A percentile compares a stretch with the other conserved stretches of the same genome.
Evolutionary conservation across 78 protist genomes (phyloP).

Genomic region (Dictyostelium brefeldianum): DNA sequence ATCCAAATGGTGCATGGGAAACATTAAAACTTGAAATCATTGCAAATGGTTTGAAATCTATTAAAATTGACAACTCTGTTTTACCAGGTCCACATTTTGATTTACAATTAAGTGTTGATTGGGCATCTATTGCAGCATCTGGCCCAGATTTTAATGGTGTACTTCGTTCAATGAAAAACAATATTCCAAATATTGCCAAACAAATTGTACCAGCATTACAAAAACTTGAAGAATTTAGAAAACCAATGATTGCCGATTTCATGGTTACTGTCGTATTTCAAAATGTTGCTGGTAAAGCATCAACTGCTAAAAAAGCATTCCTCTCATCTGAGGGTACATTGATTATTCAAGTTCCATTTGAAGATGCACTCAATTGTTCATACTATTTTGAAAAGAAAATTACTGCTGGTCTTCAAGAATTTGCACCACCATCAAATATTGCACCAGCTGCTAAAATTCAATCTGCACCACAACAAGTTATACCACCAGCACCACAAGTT

Average conservation of each 20-base stretch:
- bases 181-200: slow-evolving; percentile 39
- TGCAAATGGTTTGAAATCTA: slow-evolving; percentile 6
- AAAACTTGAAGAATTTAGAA: slow-evolving; percentile 65
- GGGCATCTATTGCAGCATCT: neutral
- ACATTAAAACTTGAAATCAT: slow-evolving; percentile 31
- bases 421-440: slow-evolving; percentile 23
- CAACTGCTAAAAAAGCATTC: slow-evolving; percentile 21
- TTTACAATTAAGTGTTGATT: slow-evolving; percentile 50
- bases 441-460: slow-evolving; percentile 14
- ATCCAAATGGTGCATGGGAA: slow-evolving; percentile 57
- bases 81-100: slow-evolving; percentile 58
- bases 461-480: neutral
- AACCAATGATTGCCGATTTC: slow-evolving; percentile 59
- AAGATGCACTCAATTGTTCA: slow-evolving; percentile 68
- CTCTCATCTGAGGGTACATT: slow-evolving; percentile 53
- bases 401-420: slow-evolving; percentile 57
- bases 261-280: slow-evolving; percentile 61
- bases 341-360: slow-evolving; percentile 38
- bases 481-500: slow-evolving; percentile 8
- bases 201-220: slow-evolving; percentile 55
- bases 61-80: slow-evolving; percentile 22
- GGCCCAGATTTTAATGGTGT: slow-evolving; percentile 19
- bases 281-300: slow-evolving; percentile 52
- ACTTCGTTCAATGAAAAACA: slow-evolving; percentile 49
- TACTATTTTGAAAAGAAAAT: slow-evolving; percentile 75